Evolutionary conservation across 2,329 filamentous ascomycete genomes (phyloP), one percentile per base, ranked within the genome.

Genomic region (Aspergillus calidoustus): DNA sequence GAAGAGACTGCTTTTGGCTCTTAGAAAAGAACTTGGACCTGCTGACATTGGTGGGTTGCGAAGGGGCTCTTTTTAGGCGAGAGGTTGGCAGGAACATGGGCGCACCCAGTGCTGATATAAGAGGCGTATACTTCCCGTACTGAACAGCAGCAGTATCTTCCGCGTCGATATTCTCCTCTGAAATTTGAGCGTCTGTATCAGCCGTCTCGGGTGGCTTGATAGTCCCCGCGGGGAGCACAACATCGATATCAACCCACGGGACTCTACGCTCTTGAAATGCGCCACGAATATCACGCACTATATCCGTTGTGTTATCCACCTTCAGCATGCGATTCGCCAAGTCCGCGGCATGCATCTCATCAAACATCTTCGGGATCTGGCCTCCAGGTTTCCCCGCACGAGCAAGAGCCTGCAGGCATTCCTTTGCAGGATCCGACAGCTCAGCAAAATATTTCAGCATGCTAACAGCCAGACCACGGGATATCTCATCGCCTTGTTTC

Each of bases 381-480:
- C 86, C 87, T 54, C 86, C 82, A 60, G 85, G 83, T 23, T 82
- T 82, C 69, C 83, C 77, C 25, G 81, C 77, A 64, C 82, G 82
- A 58, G 82, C 79, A 57, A 83, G 78, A 49, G 81, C 77, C 57
- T 83, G 87, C 76, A 96, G 84, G 63, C 87, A 84, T 70, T 83
- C 83, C 81, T 92, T 96, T 73, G 93, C 89, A 43, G 85, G 82
- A 58, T 90, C 86, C 23, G 93, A 88, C 56, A 99, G 83, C 78
- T 98, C 94, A 64, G 87, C 86, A 74, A 97, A 98, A 82, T 97
- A 99, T 76, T 96, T 97, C 82, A 90, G 90, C 68, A 99, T 83
- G 60, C 92, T 93, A 77, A 98, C 96, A 52, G 94, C 95, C 59
- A 99, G 84, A 19, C 90, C 95, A 50, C 95, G 89, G 78, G 91